These are phyloP conservation scores for Aspergillus pseudonomiae DNA, from an alignment of 2,329 filamentous ascomycete genomes.

Conservation along the genomic window DNA sequence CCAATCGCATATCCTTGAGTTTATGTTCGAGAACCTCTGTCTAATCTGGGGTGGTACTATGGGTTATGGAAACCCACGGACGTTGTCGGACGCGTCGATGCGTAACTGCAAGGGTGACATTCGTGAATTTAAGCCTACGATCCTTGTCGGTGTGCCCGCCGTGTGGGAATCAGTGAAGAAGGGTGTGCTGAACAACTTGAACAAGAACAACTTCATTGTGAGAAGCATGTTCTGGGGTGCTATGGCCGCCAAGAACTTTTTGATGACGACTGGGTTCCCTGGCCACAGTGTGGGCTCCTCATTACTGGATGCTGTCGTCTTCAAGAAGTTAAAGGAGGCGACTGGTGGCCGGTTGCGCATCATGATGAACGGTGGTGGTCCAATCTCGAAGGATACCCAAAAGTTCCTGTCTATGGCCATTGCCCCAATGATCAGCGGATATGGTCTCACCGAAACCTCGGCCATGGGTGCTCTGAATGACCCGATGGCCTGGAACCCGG, in stretches of 20 bases:
- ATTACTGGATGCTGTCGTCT: conserved; percentile 79
- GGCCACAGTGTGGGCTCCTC: conserved; percentile 57
- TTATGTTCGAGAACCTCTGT: conserved; percentile 89
- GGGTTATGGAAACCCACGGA: conserved; percentile 90
- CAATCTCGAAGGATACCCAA: conserved; percentile 83
- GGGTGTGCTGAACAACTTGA: conserved; percentile 81
- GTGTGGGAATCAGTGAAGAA: conserved; percentile 98
- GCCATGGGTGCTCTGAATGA: conserved; percentile 64
- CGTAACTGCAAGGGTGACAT: conserved; percentile 93
- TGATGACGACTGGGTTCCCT: conserved; percentile 57
- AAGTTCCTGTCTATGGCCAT: conserved; percentile 90
- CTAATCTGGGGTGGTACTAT: conserved; percentile 88
- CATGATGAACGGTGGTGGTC: conserved; percentile 92
- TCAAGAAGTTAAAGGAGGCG: conserved; percentile 86
- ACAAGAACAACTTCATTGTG: conserved; percentile 68
- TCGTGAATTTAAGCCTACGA: conserved; percentile 83
- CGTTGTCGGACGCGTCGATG: conserved; percentile 81
- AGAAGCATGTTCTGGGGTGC: conserved; percentile 78
- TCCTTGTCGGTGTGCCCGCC: conserved; percentile 92
- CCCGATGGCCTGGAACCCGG: conserved; percentile 79
- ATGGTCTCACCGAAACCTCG: conserved; percentile 91
- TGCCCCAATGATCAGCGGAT: conserved; percentile 91
- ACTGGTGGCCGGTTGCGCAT: conserved; percentile 88
- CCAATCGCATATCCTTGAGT: conserved; percentile 93
- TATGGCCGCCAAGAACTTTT: conserved; percentile 62